These are phyloP conservation scores for Diplodia sapinea DNA, from an alignment of 2,329 filamentous ascomycete genomes.

Conservation along the genomic window DNA sequence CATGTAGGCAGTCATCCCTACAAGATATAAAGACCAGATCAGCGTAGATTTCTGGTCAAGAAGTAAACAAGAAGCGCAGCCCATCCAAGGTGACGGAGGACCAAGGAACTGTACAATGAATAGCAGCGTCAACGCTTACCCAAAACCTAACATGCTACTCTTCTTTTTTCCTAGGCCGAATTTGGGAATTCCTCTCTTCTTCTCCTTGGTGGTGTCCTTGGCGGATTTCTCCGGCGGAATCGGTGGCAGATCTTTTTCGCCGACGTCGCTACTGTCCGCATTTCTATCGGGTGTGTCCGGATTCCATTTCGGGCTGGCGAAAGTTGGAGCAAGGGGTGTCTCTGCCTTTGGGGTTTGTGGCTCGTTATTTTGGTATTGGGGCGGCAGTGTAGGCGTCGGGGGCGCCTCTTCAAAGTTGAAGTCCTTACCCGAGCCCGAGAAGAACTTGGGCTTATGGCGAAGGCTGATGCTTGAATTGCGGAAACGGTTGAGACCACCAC, in stretches of 20 bases:
- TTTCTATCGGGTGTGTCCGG: constrained; percentile 3
- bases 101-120: not conserved
- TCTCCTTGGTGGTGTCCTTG: constrained; percentile 56
- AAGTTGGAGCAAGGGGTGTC: constrained; percentile 6
- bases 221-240: constrained; percentile 31
- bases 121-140: constrained; percentile 6
- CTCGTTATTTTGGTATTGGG: constrained; percentile 21
- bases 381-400: constrained; percentile 37
- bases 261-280: constrained; percentile 6
- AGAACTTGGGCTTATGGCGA: constrained; percentile 74
- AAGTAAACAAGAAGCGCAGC: not conserved
- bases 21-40: constrained; percentile 9
- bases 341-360: constrained; percentile 7
- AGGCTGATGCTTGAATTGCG: constrained; percentile 78
- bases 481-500: constrained; percentile 66
- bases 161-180: constrained; percentile 77
- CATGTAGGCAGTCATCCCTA: not conserved
- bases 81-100: not conserved
- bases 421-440: constrained; percentile 54
- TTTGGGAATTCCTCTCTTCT: constrained; percentile 60
- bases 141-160: constrained; percentile 28
- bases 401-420: constrained; percentile 36
- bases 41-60: constrained; percentile 15
- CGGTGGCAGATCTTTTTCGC: constrained; percentile 31
- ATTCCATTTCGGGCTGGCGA: constrained; percentile 22